Percentiles rank a stretch among this genome's conserved stretches.
Conservation (phyloP, 179 eudicot species). For the Silene noctiflora region DNA sequence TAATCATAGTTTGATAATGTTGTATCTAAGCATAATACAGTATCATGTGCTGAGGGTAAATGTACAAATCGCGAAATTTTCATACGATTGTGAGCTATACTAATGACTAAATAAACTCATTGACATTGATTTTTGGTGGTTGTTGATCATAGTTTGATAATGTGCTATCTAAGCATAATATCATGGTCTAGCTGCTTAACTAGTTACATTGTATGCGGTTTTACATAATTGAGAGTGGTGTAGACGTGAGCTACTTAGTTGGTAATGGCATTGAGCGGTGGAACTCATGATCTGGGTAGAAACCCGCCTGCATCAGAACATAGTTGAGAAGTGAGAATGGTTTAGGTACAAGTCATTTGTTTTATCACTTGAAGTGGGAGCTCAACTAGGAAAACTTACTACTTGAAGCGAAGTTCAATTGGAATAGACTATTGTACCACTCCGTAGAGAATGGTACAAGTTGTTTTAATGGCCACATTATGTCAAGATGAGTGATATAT, state of each 20-base stretch:
- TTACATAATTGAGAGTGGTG: neutral
- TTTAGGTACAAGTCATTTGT: neutral
- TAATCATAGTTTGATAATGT: neutral
- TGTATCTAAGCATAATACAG: neutral
- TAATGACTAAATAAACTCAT: neutral
- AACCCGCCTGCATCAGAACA: neutral
- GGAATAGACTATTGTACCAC: neutral
- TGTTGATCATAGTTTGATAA: neutral
- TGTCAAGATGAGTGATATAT: neutral
- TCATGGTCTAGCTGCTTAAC: neutral
- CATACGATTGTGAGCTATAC: neutral
- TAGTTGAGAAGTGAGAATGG: neutral
- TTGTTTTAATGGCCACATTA: neutral
- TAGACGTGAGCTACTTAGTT: neutral
- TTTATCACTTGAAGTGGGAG: slow-evolving; percentile 6
- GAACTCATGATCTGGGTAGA: too few relatives aligned
- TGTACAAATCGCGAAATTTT: neutral
- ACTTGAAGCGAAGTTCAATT: neutral
- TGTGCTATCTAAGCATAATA: neutral
- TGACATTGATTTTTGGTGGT: neutral
- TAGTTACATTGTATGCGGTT: neutral
- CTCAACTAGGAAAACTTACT: neutral
- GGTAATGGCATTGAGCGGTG: neutral
- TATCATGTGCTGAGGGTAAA: neutral
- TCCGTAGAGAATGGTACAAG: neutral